These are phyloP conservation scores for Oryza officinalis DNA, from an alignment of 176 grass and related monocot genomes.

Conservation along the genomic window DNA sequence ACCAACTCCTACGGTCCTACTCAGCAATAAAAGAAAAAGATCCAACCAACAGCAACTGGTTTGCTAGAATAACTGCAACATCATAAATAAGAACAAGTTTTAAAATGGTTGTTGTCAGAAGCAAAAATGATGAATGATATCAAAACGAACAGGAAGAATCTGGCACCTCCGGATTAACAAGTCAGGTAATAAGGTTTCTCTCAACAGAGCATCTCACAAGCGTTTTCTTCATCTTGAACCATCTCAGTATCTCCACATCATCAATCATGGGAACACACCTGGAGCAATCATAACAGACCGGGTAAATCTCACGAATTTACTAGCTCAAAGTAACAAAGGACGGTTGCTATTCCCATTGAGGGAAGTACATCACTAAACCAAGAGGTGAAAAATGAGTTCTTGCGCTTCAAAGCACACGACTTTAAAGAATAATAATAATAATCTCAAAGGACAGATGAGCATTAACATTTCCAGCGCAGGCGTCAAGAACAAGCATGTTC, in stretches of 20 bases:
- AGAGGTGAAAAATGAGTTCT: neutral
- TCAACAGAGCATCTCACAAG: neutral
- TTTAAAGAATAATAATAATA: neutral
- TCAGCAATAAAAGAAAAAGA: neutral
- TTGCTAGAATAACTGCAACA: constrained; percentile 3
- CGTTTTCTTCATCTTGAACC: constrained; percentile 16
- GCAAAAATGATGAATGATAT: neutral
- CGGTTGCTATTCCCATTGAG: neutral
- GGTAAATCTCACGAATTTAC: neutral
- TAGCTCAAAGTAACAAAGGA: neutral
- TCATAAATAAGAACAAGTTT: neutral
- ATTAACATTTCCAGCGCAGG: neutral
- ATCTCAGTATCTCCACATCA: constrained; percentile 25
- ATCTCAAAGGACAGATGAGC: neutral
- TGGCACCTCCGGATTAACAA: constrained; percentile 9
- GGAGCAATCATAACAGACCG: neutral
- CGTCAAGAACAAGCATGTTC: neutral
- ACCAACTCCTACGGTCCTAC: neutral
- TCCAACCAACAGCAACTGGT: neutral
- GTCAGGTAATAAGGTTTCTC: neutral
- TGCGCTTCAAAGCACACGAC: neutral
- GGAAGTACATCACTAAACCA: neutral
- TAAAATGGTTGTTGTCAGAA: neutral
- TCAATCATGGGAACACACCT: neutral
- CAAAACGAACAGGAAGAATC: neutral